Percentiles rank a stretch among this genome's conserved stretches.
These are phyloP conservation scores for Malassezia pachydermatis DNA, from an alignment of 1,284 basidiomycete genomes.

Conservation along the genomic window DNA sequence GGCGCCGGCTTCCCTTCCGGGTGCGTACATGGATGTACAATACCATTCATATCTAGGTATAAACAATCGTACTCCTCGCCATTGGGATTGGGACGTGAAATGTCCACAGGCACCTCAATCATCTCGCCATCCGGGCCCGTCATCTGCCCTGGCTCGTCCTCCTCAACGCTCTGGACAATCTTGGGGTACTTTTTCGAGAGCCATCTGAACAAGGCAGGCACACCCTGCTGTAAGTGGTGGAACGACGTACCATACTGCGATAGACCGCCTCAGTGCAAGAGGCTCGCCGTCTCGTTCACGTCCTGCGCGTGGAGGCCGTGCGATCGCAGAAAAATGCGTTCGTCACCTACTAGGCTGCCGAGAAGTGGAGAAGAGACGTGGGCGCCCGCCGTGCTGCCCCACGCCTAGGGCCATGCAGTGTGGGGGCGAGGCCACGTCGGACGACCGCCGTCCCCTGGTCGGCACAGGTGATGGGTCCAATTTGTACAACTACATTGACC, in stretches of 20 bases:
- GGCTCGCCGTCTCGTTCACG: too few relatives aligned
- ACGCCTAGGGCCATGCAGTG: slow-evolving; percentile 8
- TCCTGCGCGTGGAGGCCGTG: neutral
- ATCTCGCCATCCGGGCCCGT: slow-evolving; percentile 55
- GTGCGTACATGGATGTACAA: slow-evolving; percentile 94
- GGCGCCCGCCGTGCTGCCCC: neutral
- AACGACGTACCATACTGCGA: slow-evolving; percentile 9
- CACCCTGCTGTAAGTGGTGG: slow-evolving; percentile 26
- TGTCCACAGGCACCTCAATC: slow-evolving; percentile 70
- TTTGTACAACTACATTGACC: slow-evolving; percentile 36
- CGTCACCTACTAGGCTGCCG: neutral
- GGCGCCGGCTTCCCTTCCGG: slow-evolving; percentile 84
- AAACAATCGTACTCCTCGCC: slow-evolving; percentile 89
- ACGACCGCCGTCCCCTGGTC: neutral
- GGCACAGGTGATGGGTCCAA: slow-evolving; percentile 14
- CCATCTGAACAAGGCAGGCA: slow-evolving; percentile 48
- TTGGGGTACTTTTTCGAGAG: slow-evolving; percentile 49
- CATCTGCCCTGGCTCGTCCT: slow-evolving; percentile 38
- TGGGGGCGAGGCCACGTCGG: slow-evolving; percentile 7
- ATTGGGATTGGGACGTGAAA: slow-evolving; percentile 81
- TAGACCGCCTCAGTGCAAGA: too few relatives aligned
- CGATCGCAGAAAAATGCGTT: neutral
- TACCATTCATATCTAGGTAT: slow-evolving; percentile 58
- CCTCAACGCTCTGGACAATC: slow-evolving; percentile 44
- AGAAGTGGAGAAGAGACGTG: neutral